Base-by-base conservation (phyloP, 2,329 filamentous ascomycete species). In the Dendrostoma leiphaemia region DNA sequence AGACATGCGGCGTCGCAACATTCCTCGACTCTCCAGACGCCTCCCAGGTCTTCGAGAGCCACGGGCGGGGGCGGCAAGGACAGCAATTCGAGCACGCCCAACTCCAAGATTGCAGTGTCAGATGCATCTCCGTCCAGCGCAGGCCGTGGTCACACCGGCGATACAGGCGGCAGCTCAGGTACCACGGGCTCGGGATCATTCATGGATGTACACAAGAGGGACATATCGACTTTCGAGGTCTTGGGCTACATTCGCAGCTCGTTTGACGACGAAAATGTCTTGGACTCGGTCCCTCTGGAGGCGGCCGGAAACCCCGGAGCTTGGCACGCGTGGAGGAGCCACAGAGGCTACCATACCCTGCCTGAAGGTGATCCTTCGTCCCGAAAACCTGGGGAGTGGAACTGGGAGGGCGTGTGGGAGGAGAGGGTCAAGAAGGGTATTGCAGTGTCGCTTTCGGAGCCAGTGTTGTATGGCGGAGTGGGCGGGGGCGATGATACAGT, bases 371-470 rank as follows among this genome's bases (percentile, higher is more conserved):
- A 52, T 2, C 44, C 52, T 13, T 34, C 56, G 6, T 52, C 32
- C n/a, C 73, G 85, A 57, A 77, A 81, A 47, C 91, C 91, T 0
- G 89, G 88, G 6, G 88, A 96, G 63, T 97, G 93, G 93, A 96
- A 96, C 66, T 97, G 93, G 93, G 91, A 96, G 64, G 92, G 93
- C 0, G 93, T 97, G 0, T 99, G 93, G 93, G 90, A 95, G 67
- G 88, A 92, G 60, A 82, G 93, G 51, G 92, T 96, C 1, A 86
- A 84, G 69, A 89, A 88, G 68, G 88, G 88, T 17, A 83, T 97
- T 40, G 82, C 86, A 48, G 79, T 82, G 9, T 96, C 91, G 64
- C 73, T 91, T 47, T 89, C 90, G 1, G 93, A 97, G 61, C 76
- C 85, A 2, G 85, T 90, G 4, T 72, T 97, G 23, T 97, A 86